phyloP scores from a whole-genome alignment of 1,284 basidiomycete species.

The Gymnopus androsaceus region DNA sequence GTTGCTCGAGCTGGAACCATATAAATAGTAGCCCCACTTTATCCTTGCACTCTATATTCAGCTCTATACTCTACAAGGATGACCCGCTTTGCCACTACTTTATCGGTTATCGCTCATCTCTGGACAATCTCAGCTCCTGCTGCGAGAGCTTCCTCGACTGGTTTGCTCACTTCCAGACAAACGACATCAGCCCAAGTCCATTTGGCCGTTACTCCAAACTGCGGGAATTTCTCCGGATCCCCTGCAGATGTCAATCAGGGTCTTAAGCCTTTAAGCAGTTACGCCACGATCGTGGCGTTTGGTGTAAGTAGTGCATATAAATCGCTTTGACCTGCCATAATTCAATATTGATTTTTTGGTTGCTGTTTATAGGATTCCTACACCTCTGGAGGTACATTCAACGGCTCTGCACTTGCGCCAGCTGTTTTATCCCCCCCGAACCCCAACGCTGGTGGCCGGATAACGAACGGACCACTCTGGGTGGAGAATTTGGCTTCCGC shows the following conservation, averaged over 20 bases:
- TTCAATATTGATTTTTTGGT: background rate
- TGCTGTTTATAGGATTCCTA: constrained; percentile 33
- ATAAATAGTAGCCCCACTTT: background rate
- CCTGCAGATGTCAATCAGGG: constrained; percentile 48
- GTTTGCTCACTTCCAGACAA: background rate
- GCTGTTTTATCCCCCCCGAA: constrained; percentile 33
- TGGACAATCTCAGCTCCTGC: background rate
- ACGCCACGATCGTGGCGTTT: constrained; percentile 46
- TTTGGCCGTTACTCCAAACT: constrained; percentile 45
- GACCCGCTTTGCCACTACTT: background rate
- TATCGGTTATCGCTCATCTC: background rate
- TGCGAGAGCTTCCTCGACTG: too few species aligned
- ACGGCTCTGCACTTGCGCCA: constrained; percentile 33
- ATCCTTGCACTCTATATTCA: background rate
- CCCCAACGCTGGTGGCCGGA: constrained; percentile 38
- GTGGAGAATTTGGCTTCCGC: constrained; percentile 36
- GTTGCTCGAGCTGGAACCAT: too few species aligned
- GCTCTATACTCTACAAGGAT: background rate
- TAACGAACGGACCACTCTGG: constrained; percentile 41
- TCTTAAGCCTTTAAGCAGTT: constrained; percentile 33
- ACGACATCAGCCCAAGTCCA: constrained; percentile 29
- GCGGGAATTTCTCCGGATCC: constrained; percentile 37
- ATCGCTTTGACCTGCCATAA: background rate
- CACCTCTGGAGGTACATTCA: constrained; percentile 33
- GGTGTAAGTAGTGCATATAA: too few species aligned